Percentiles rank a stretch among this genome's conserved stretches.
phyloP scores from a whole-genome alignment of 805 yeast genomes.

The Saccharomycopsis sp. region DNA sequence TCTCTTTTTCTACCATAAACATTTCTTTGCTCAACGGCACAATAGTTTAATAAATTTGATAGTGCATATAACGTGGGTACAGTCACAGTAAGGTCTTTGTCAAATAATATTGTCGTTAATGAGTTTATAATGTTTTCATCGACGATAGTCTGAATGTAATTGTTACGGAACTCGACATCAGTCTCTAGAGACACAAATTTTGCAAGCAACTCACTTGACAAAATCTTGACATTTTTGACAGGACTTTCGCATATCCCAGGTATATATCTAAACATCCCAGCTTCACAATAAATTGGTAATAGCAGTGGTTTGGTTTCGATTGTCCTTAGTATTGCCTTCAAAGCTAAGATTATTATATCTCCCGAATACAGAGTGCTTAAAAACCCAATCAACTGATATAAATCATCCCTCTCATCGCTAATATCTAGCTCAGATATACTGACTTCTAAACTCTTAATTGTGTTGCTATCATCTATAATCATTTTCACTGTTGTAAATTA shows the following conservation, averaged over 20 bases:
- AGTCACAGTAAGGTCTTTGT: background rate
- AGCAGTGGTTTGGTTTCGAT: background rate
- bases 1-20: background rate
- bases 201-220: background rate
- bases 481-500: no score
- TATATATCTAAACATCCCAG: background rate
- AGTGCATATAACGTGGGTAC: background rate
- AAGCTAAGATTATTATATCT: background rate
- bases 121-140: background rate
- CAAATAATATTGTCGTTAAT: background rate
- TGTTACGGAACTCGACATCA: background rate
- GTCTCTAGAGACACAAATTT: background rate
- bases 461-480: no score
- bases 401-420: no score
- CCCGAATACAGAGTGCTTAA: background rate
- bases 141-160: background rate
- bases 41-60: background rate
- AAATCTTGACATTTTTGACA: no score
- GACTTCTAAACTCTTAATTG: background rate
- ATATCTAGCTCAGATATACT: background rate
- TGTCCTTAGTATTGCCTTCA: background rate
- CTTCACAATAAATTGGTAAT: background rate
- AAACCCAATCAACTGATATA: no score
- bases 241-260: no score
- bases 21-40: background rate